phyloP scores from a whole-genome alignment of 139 green algal species.

The Volvox africanus region DNA sequence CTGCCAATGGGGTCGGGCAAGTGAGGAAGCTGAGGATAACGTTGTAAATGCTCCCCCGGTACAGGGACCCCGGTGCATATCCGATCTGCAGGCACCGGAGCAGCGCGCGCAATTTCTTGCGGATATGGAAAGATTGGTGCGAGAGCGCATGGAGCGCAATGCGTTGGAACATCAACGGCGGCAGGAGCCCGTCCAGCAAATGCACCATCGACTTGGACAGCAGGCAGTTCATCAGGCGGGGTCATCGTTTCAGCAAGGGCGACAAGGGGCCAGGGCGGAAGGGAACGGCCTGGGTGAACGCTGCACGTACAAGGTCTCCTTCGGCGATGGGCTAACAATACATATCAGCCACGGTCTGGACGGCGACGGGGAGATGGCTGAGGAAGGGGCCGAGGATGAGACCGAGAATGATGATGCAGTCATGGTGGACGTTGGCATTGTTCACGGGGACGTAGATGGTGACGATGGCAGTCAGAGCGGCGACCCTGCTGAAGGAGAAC shows the following conservation, averaged over 20 bases:
- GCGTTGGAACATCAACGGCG: neutral
- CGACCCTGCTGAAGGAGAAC: neutral
- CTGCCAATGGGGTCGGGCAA: too few species aligned
- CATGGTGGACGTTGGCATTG: slow-evolving; percentile 34
- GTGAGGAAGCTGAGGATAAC: too few species aligned
- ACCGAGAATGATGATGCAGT: slow-evolving; percentile 5
- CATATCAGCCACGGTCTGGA: slow-evolving; percentile 32
- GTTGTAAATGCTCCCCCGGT: too few species aligned
- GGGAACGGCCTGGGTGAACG: neutral
- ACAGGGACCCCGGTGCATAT: neutral
- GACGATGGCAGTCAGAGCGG: neutral
- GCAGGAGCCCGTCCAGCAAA: neutral
- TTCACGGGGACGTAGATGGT: neutral
- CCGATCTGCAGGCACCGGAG: neutral
- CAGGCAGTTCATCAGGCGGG: neutral
- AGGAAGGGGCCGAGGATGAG: neutral
- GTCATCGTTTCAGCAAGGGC: neutral
- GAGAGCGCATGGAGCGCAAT: slow-evolving; percentile 39
- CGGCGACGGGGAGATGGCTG: neutral
- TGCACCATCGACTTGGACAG: neutral
- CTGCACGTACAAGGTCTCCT: slow-evolving; percentile 11
- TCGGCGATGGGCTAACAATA: slow-evolving; percentile 30
- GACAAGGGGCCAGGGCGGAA: neutral
- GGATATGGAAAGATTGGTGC: slow-evolving; percentile 14
- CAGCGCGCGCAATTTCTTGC: neutral